These are phyloP conservation scores for Didymella glomerata DNA, from an alignment of 2,329 filamentous ascomycete genomes.

Conservation along the genomic window DNA sequence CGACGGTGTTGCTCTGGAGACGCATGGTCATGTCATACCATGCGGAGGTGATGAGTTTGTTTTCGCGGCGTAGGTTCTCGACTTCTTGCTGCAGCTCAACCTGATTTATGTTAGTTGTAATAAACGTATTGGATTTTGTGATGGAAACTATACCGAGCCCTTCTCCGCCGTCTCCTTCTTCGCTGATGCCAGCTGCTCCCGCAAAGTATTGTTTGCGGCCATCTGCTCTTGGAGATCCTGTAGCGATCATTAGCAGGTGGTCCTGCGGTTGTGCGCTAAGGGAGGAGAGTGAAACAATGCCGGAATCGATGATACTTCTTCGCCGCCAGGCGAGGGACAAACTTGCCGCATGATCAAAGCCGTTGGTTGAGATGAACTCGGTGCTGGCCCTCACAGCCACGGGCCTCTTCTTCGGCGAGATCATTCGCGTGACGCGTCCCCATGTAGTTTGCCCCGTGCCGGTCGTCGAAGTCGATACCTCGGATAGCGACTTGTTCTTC, in stretches of 20 bases:
- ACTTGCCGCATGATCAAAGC: slow-evolving; percentile 41
- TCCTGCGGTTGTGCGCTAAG: slow-evolving; percentile 18
- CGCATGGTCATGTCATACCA: slow-evolving; percentile 85
- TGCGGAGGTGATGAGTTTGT: slow-evolving; percentile 79
- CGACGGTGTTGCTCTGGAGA: slow-evolving; percentile 83
- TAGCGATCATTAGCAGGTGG: slow-evolving; percentile 27
- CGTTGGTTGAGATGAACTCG: slow-evolving; percentile 26
- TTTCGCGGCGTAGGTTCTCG: slow-evolving; percentile 78
- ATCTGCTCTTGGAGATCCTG: slow-evolving; percentile 48
- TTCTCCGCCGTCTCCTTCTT: slow-evolving; percentile 48
- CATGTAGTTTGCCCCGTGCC: slow-evolving; percentile 38
- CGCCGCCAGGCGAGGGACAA: slow-evolving; percentile 40
- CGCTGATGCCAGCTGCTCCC: slow-evolving; percentile 44
- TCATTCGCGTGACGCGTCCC: slow-evolving; percentile 33
- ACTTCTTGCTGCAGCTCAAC: slow-evolving; percentile 58
- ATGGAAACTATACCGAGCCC: slow-evolving; percentile 52
- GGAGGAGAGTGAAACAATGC: slow-evolving; percentile 18
- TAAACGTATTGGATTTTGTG: no score
- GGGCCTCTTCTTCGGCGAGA: slow-evolving; percentile 35
- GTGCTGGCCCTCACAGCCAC: slow-evolving; percentile 27
- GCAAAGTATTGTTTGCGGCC: slow-evolving; percentile 34
- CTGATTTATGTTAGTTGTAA: slow-evolving; percentile 23
- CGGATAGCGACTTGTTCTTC: slow-evolving; percentile 31
- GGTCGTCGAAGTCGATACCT: slow-evolving; percentile 32
- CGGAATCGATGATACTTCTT: slow-evolving; percentile 38